Base-by-base conservation (phyloP, 345 rosid species). In the Rhizophora mangle region DNA sequence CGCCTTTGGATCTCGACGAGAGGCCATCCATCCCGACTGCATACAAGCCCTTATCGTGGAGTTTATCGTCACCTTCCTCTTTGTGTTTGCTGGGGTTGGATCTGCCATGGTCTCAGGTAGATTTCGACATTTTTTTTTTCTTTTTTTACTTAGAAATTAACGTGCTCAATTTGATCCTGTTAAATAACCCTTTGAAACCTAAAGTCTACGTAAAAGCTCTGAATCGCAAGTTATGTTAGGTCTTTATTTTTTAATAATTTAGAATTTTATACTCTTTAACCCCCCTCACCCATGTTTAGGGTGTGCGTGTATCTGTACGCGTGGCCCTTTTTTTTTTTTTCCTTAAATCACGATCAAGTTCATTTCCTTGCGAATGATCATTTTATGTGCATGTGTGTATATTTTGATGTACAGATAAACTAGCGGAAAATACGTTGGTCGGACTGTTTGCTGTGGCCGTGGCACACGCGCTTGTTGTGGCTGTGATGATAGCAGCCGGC, bases 381-480 rank as follows among this genome's bases (percentile, higher is more conserved):
- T 39, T 72, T 18, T 51, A 30, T 20, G 19, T 60, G 16, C n/a
- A 60, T 62, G 26, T 19, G 5, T 27, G n/a, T n/a, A 32, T 27
- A 31, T 9, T 43, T 30, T 16, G 20, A 16, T 13, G 67, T 51
- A 8, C 84, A 94, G 98, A 81, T 43, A 79, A 68, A 68, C 61
- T 85, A 18, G 75, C 51, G 47, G 93, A 86, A 58, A 82, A 73
- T 64, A 16, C 86, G 19, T 59, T 91, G 31, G 75, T 83, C 67
- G 95, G 86, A 13, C 83, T 94, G 80, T 76, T 91, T 4, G 75
- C 65, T 11, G 98, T 94, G 65, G 95, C 97, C 10, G 72, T 89
- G 84, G 89, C 98, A 51, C 95, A 89, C 72, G 89, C 95, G 18
- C 77, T 94, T 18, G 93, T 91, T 68, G 96, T 91, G 75, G 91